These are phyloP conservation scores for Cordyceps cicadae DNA, from an alignment of 2,329 filamentous ascomycete species.

Conservation along the genomic window DNA sequence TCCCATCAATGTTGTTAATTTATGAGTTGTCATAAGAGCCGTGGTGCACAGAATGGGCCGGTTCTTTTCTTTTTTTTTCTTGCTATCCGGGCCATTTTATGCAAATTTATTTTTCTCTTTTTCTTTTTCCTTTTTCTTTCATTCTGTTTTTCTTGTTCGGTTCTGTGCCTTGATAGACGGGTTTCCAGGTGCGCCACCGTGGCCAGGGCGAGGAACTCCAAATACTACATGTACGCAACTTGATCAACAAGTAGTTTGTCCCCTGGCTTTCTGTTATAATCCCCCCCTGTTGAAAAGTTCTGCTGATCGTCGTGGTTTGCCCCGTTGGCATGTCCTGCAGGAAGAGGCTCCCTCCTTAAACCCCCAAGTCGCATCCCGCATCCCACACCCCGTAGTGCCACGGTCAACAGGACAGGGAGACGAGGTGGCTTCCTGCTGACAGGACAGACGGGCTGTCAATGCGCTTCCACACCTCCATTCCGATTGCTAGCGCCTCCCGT, in stretches of 20 bases:
- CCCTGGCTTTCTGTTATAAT: background rate
- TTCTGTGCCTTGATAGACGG: background rate
- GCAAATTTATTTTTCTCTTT: background rate
- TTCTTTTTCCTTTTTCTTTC: background rate
- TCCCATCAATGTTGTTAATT: background rate
- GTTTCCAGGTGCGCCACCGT: background rate
- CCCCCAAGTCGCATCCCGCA: background rate
- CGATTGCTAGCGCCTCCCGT: background rate
- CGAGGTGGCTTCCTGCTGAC: background rate
- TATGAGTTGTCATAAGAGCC: background rate
- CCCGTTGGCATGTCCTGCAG: background rate
- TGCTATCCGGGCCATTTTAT: background rate
- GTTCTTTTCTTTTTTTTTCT: background rate
- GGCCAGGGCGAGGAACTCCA: background rate
- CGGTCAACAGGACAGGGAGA: background rate
- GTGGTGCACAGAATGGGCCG: background rate
- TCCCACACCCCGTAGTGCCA: background rate
- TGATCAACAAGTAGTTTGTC: background rate
- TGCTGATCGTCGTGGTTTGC: background rate
- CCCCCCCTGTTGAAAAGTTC: background rate
- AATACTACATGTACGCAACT: background rate
- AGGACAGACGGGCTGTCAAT: background rate
- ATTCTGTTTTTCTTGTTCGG: background rate
- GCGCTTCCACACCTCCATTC: background rate
- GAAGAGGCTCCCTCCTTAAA: background rate